Conservation (phyloP, 805 yeast genomes). For the Saccharomycopsis javanensis region DNA sequence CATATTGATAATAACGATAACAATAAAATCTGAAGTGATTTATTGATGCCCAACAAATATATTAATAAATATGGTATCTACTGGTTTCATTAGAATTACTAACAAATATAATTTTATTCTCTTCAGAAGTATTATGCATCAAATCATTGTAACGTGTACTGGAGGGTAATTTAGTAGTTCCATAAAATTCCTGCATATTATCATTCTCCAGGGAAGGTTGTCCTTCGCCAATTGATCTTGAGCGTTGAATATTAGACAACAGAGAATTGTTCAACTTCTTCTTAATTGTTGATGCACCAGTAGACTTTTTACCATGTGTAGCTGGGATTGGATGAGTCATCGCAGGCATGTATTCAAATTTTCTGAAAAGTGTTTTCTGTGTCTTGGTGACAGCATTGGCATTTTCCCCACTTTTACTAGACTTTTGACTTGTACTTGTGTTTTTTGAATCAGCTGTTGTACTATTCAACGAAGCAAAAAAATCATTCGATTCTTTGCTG, state of each 20-base stretch:
- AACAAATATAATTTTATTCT: constrained; percentile 16
- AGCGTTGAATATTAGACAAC: background rate
- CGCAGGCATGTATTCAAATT: background rate
- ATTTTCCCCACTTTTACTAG: background rate
- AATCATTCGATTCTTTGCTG: constrained; percentile 1
- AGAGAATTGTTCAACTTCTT: background rate
- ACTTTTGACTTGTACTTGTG: background rate
- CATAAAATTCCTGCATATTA: background rate
- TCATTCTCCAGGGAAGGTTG: background rate
- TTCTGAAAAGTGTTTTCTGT: background rate
- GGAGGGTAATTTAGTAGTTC: background rate
- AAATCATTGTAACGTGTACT: constrained; percentile 7
- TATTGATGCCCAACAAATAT: background rate
- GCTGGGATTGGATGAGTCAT: background rate
- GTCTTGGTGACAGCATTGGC: background rate
- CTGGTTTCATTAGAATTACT: constrained; percentile 15
- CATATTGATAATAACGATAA: no score
- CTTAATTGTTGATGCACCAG: background rate
- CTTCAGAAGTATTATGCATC: constrained; percentile 1
- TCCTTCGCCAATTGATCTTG: no score
- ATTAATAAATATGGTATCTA: constrained; percentile 10
- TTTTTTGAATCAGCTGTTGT: background rate
- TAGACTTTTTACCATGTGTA: background rate
- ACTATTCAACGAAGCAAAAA: constrained; percentile 10
- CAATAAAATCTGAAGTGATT: background rate